Evolutionary conservation across 768 basidiomycete species (phyloP), one percentile per base, ranked within the genome.

Genomic region (Trametopsis cervina): DNA sequence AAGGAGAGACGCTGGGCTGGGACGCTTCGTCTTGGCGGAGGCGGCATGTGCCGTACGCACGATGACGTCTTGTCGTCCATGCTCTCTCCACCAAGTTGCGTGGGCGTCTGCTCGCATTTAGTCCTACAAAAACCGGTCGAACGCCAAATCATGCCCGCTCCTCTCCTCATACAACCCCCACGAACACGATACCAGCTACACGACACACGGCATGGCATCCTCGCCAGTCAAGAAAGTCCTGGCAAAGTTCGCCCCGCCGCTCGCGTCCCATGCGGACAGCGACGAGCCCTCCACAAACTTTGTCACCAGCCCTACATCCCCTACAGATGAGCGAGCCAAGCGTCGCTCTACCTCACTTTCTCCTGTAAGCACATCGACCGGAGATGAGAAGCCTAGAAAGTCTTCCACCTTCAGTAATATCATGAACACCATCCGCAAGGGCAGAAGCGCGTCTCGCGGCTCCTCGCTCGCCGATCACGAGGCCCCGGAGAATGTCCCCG

Each of bases 211-310:
- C 38, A 56, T 57, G 55, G 29, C 29, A 15, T 33, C 29, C 29
- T 49, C 57, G 36, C 40, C 55, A n/a, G 18, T 58, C 46, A 52
- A 53, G 51, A 56, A 54, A 42, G 53, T 47, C 23, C 18, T 58
- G 44, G 40, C 54, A 22, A 55, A 49, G 42, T 40, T 58, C 49
- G 42, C 46, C 51, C 38, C 54, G 1, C 55, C 57, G 7, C 42
- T 42, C 36, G 36, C 51, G 10, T 42, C 46, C 20, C 55, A 54
- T 17, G 50, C 46, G 27, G 36, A 44, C 46, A 46, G 36, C 45
- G 27, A 54, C 6, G 40, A 47, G 29, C 40, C 42, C 18, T 36
- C 41, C 42, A 13, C 48, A 18, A 44, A 15, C 23, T 15, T 11
- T 17, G 17, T 27, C 3, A 21, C 42, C 22, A 35, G 22, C 26